Evolutionary conservation across 2,329 filamentous ascomycete species (phyloP), one percentile per base, ranked within the genome.

Genomic region (Hypoxylon sp.): DNA sequence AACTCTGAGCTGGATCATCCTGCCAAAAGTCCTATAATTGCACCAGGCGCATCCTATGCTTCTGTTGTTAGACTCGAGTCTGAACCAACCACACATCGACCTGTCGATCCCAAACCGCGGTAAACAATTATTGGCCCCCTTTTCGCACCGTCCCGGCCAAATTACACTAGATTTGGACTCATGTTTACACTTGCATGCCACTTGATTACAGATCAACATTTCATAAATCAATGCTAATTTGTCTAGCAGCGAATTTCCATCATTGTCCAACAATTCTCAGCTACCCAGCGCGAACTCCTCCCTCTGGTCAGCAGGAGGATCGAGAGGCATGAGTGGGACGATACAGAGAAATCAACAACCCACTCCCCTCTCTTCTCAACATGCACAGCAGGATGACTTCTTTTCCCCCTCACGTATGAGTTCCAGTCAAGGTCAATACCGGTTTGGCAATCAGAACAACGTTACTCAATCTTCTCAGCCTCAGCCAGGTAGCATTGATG

Each of bases 251-350:
- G 89, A 91, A 75, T 91, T 91, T 60, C 89, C 89, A 7, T 89
- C 88, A 21, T 79, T 91, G 72, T 90, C 88, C 56, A 89, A 88
- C 74, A 89, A 86, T 70, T 82, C 87, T 48, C 86, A 88, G 74
- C 78, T 88, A 47, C 80, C 84, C 29, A 85, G 78, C 64, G 77
- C 83, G 6, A 84, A 84, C 68, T 79, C 83, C 13, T 86, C 86
- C 4, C 82, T 89, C 79, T 89, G 87, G 87, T 84, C 86, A 46
- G 80, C 82, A 27, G 81, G 81, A 68, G 83, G 83, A 6, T 80
- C 84, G 17, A 81, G 87, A 68, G 85, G 80, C 63, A 78, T 87
- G 62, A 81, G 80, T 48, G 85, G 81, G 1, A 81, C 81, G 29
- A 80, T 86, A 65, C 86, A 85, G 70, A 82, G 87, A 62, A 86